Evolutionary conservation across 1,139 yeast species (phyloP), one percentile per base, ranked within the genome.

Genomic region (Yamadazyma dendronema): DNA sequence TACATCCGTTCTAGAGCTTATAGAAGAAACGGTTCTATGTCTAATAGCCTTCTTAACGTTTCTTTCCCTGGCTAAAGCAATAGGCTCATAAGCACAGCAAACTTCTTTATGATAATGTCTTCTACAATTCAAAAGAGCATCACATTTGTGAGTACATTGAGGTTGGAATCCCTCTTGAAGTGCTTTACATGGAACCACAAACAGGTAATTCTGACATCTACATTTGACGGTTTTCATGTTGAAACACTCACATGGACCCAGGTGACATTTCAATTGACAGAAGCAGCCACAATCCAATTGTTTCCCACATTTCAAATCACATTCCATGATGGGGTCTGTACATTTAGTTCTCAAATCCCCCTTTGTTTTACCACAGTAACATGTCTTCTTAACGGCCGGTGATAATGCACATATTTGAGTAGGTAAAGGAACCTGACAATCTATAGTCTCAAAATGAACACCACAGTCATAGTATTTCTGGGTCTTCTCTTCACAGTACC

Each of bases 241-340:
- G 44, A 59, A 67, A 57, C 97, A 89, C 21, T 80, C 72, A 54
- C 96, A 89, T 2, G 72, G 73, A 1, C 95, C 96, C 10, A 68
- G 71, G 56, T 89, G 97, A 57, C 97, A 89, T 34, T 66, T 65
- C 55, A 77, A 67, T 40, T 70, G 65, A 57, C 97, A 89, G 17
- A 47, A 56, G 49, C 80, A 90, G 1, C 96, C 96, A 65, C 97
- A 89, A 0, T 73, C 61, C 21, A 87, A 61, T 9, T 40, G 38
- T 54, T 83, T 85, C 6, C 73, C 81, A 59, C 97, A 89, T 0
- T 61, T 58, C 11, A 70, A 55, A 5, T 69, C 79, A 65, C 97
- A 89, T 13, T 80, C 78, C 1, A 95, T 92, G 28, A 87, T 72
- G 0, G 88, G 82, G 47, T 86, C 96, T 2, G 84, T 69, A 59